Evolutionary conservation across 1,284 basidiomycete species (phyloP).

Genomic region (Amylostereum areolatum): DNA sequence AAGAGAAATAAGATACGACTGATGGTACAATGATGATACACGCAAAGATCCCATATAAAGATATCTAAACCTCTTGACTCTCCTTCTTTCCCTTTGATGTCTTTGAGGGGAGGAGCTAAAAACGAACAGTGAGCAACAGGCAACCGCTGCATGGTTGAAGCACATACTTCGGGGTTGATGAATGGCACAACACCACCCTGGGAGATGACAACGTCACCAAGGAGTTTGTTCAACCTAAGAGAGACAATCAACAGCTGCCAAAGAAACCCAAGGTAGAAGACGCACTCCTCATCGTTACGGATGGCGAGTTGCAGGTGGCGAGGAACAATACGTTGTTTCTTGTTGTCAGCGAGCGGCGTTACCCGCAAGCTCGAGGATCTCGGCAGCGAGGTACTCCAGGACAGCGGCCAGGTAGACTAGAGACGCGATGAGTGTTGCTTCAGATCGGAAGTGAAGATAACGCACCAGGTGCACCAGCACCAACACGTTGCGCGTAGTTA

Average conservation of each 20-base stretch:
- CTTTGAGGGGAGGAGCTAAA: slow-evolving; percentile 54
- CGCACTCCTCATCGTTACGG: slow-evolving; percentile 77
- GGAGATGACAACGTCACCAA: slow-evolving; percentile 80
- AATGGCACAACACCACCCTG: slow-evolving; percentile 82
- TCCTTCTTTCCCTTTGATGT: slow-evolving; percentile 34
- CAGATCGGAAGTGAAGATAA: not conserved
- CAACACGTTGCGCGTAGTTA: slow-evolving; percentile 80
- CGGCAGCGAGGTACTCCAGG: slow-evolving; percentile 79
- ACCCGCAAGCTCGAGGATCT: slow-evolving; percentile 85
- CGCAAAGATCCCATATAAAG: slow-evolving; percentile 11
- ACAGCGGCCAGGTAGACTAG: slow-evolving; percentile 83
- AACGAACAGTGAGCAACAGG: slow-evolving; percentile 4
- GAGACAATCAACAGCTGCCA: not conserved
- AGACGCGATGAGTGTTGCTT: slow-evolving; percentile 3
- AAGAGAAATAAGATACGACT: too few species aligned
- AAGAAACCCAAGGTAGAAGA: slow-evolving; percentile 6
- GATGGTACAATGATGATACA: slow-evolving; percentile 16
- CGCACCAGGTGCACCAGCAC: slow-evolving; percentile 75
- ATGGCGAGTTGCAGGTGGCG: slow-evolving; percentile 86
- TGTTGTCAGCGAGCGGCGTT: slow-evolving; percentile 78
- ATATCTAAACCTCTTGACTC: slow-evolving; percentile 29
- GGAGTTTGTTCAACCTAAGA: slow-evolving; percentile 55
- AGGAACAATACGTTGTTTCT: slow-evolving; percentile 85
- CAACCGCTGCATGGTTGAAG: not conserved
- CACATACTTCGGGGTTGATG: slow-evolving; percentile 39